phyloP scores from a whole-genome alignment of 306 rosid species.

The Begonia masoniana region DNA sequence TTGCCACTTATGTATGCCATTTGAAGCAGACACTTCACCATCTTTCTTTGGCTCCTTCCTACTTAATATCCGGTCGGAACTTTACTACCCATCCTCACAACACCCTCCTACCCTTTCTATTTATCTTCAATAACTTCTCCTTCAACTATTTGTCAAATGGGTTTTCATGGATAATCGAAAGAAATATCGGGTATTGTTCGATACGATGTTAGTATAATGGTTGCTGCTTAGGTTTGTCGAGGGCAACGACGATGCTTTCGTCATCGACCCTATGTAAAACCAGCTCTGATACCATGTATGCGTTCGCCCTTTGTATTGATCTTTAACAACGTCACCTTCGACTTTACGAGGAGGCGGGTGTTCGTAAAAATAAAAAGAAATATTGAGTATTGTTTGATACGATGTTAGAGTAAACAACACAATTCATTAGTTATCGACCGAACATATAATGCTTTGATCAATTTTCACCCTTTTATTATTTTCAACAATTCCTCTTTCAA shows the following conservation, averaged over 20 bases:
- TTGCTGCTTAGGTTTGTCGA: neutral
- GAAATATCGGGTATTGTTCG: neutral
- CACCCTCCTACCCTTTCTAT: neutral
- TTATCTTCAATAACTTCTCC: neutral
- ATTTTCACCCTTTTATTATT: no score
- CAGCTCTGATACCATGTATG: no score
- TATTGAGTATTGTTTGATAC: no score
- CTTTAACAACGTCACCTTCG: no score
- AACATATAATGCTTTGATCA: no score
- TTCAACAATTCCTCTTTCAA: no score
- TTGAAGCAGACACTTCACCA: slow-evolving; percentile 16
- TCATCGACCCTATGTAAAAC: no score
- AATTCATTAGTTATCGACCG: no score
- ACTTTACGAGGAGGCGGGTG: no score
- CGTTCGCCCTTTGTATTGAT: no score
- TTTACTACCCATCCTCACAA: neutral
- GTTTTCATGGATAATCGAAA: neutral
- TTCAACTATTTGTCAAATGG: neutral
- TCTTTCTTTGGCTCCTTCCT: slow-evolving; percentile 11
- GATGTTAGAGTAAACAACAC: no score
- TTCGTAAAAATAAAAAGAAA: no score
- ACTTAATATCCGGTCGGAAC: slow-evolving; percentile 4
- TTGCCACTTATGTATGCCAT: slow-evolving; percentile 16
- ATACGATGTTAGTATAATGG: neutral
- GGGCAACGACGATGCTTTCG: neutral